Conservation (phyloP, 805 yeast genomes). For the Starmera amethionina region DNA sequence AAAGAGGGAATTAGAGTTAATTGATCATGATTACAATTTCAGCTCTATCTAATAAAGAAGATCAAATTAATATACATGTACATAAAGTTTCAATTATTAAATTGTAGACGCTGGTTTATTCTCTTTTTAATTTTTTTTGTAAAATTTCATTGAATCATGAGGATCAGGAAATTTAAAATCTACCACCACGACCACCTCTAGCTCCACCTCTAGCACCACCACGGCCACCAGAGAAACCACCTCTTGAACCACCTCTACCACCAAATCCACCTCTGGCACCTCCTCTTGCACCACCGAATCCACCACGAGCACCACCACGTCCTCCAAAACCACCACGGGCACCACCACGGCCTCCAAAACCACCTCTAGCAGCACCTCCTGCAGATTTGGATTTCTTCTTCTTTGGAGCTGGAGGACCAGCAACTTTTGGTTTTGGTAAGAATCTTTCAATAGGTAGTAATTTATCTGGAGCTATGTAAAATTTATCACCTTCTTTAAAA, state of each 20-base stretch:
- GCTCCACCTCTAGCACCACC: slow-evolving; percentile 30
- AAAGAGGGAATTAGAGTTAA: too few relatives aligned
- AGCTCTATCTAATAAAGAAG: background rate
- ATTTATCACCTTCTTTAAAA: slow-evolving; percentile 93
- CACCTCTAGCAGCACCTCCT: slow-evolving; percentile 37
- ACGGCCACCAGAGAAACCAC: slow-evolving; percentile 27
- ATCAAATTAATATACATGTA: slow-evolving; percentile 8
- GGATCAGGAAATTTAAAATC: slow-evolving; percentile 14
- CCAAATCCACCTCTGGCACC: slow-evolving; percentile 40
- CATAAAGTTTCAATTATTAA: background rate
- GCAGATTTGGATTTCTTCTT: slow-evolving; percentile 54
- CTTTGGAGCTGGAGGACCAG: slow-evolving; percentile 73
- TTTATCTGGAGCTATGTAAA: slow-evolving; percentile 91
- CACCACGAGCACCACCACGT: slow-evolving; percentile 36
- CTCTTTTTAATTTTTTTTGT: too few relatives aligned
- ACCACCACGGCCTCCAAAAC: slow-evolving; percentile 32
- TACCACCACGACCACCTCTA: slow-evolving; percentile 24
- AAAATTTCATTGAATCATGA: too few relatives aligned
- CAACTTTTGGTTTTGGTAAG: slow-evolving; percentile 89
- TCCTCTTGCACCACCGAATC: slow-evolving; percentile 41
- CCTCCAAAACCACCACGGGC: slow-evolving; percentile 35
- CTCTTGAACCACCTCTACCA: slow-evolving; percentile 35
- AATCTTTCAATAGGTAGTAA: slow-evolving; percentile 93
- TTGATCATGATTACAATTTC: background rate
- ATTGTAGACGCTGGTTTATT: background rate